Evolutionary conservation across 1,284 basidiomycete species (phyloP).

Genomic region (Xerocomus amazonicus): DNA sequence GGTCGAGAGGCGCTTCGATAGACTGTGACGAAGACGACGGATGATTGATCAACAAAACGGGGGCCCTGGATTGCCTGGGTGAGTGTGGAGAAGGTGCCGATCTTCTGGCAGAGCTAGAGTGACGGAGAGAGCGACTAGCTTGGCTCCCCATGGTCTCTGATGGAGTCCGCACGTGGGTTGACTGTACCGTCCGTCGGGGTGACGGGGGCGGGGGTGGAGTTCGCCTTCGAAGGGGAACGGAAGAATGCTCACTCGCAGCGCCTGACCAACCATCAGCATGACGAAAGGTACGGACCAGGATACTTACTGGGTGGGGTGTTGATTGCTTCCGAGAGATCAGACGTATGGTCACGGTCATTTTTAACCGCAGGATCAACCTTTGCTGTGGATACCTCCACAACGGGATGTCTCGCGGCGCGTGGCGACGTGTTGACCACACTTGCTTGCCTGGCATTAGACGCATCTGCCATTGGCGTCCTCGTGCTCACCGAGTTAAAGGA

Average conservation of each 20-base stretch:
- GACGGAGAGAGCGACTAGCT: too few relatives aligned
- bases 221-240: background rate
- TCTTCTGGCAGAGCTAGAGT: conserved; percentile 1
- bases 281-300: background rate
- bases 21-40: background rate
- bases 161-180: background rate
- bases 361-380: background rate
- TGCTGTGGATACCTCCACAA: background rate
- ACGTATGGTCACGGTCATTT: background rate
- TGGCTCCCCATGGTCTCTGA: background rate
- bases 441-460: background rate
- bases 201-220: conserved; percentile 3
- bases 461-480: background rate
- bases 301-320: conserved; percentile 5
- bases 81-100: conserved; percentile 1
- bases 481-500: background rate
- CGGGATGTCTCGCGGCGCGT: background rate
- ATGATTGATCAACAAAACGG: background rate
- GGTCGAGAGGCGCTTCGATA: background rate
- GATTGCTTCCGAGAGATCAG: conserved; percentile 1
- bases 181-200: background rate
- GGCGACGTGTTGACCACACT: background rate
- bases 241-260: background rate
- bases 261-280: conserved; percentile 4
- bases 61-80: background rate